Conservation (phyloP, 2,329 filamentous ascomycete species). For the Aspergillus transmontanensis region DNA sequence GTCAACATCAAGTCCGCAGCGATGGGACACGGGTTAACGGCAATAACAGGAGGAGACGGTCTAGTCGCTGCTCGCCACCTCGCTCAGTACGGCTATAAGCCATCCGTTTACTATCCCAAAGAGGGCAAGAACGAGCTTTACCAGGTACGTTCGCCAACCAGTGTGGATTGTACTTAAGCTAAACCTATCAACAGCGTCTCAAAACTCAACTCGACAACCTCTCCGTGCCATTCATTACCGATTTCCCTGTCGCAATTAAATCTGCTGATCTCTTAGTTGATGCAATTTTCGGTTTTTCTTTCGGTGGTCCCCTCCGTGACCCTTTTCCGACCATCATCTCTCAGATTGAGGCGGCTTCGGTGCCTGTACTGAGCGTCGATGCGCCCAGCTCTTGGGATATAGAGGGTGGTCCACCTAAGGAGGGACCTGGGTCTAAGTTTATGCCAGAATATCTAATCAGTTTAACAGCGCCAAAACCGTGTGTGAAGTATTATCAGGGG, state of each 20-base stretch:
- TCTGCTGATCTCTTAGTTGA: slow-evolving; percentile 82
- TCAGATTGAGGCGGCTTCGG: slow-evolving; percentile 69
- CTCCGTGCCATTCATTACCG: slow-evolving; percentile 73
- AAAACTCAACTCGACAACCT: slow-evolving; percentile 83
- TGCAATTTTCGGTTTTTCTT: slow-evolving; percentile 94
- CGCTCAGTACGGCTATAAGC: slow-evolving; percentile 86
- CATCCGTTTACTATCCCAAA: slow-evolving; percentile 91
- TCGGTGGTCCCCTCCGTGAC: slow-evolving; percentile 87
- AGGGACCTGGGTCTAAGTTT: slow-evolving; percentile 77
- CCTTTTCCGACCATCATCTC: slow-evolving; percentile 83
- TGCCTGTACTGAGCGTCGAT: slow-evolving; percentile 87
- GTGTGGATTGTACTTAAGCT: not conserved
- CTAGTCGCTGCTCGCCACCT: slow-evolving; percentile 92
- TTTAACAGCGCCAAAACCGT: slow-evolving; percentile 88
- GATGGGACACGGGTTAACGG: not conserved
- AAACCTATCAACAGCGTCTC: slow-evolving; percentile 61
- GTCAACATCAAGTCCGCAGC: not conserved
- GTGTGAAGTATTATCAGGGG: slow-evolving; percentile 80
- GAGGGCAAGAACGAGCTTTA: slow-evolving; percentile 88
- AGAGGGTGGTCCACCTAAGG: slow-evolving; percentile 75
- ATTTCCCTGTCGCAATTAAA: slow-evolving; percentile 69
- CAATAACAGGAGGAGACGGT: slow-evolving; percentile 77
- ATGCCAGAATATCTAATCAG: slow-evolving; percentile 81
- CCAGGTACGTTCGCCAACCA: slow-evolving; percentile 55
- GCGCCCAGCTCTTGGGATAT: slow-evolving; percentile 96